Evolutionary conservation across 2,329 filamentous ascomycete species (phyloP).

Genomic region (Penicillium concentricum): DNA sequence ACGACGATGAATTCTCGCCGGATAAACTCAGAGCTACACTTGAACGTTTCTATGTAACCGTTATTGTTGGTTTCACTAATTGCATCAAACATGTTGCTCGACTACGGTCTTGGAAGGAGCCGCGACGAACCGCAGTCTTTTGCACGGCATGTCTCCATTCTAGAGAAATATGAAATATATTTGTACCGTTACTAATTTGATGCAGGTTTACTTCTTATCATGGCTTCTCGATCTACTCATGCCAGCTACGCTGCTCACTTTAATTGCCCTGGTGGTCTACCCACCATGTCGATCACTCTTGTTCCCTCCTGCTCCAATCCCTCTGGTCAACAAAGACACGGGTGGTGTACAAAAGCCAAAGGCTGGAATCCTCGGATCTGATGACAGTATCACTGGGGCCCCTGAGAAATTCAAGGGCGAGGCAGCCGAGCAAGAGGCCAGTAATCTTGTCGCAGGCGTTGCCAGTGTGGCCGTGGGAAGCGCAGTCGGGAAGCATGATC

Average conservation of each 20-base stretch:
- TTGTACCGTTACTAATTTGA: neutral
- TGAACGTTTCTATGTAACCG: conserved; percentile 78
- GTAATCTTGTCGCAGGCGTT: conserved; percentile 74
- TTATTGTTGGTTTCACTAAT: conserved; percentile 65
- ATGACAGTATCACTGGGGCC: conserved; percentile 75
- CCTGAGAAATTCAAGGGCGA: conserved; percentile 82
- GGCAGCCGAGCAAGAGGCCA: conserved; percentile 78
- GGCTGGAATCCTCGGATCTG: conserved; percentile 71
- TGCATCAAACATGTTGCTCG: conserved; percentile 73
- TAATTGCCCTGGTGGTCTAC: conserved; percentile 66
- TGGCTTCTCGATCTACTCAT: conserved; percentile 73
- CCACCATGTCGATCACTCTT: conserved; percentile 61
- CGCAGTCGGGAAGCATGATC: conserved; percentile 73
- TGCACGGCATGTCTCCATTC: conserved; percentile 47
- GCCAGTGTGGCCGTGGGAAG: conserved; percentile 70
- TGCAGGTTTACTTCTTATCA: conserved; percentile 57
- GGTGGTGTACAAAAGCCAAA: conserved; percentile 76
- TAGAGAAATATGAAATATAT: neutral
- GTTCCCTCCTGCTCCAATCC: conserved; percentile 75
- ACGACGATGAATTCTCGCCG: conserved; percentile 80
- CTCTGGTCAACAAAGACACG: conserved; percentile 66
- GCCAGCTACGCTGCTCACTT: conserved; percentile 57
- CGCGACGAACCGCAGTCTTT: conserved; percentile 65
- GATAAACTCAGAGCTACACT: conserved; percentile 77
- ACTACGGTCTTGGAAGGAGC: conserved; percentile 77